Percentiles rank a stretch among this genome's conserved stretches.
Conservation (phyloP, 352 stramenopile genomes). For the Pythium pectinolyticum region DNA sequence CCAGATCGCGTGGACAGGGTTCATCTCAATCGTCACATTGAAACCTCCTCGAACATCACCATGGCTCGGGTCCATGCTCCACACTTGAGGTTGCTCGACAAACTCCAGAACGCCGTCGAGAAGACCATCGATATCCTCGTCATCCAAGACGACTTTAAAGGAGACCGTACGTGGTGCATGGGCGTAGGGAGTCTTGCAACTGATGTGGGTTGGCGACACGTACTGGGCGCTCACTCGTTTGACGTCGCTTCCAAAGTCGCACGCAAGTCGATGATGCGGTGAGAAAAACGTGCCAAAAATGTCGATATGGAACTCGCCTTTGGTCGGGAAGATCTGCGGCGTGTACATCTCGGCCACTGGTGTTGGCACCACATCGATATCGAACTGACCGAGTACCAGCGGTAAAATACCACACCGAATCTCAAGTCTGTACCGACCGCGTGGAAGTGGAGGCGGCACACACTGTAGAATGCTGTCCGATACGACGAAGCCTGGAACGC, state of each 20-base stretch:
- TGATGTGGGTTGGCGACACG: conserved; percentile 20
- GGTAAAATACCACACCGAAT: conserved; percentile 5
- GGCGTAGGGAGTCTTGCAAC: conserved; percentile 7
- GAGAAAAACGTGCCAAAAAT: conserved; percentile 24
- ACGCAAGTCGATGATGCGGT: conserved; percentile 4
- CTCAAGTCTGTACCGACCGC: conserved; percentile 14
- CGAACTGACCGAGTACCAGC: conserved; percentile 1
- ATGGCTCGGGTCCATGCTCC: background rate
- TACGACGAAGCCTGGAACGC: background rate
- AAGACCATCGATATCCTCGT: background rate
- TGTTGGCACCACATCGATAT: background rate
- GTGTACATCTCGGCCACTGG: conserved; percentile 20
- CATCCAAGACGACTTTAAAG: conserved; percentile 9
- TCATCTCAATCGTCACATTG: conserved; percentile 12
- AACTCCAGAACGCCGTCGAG: conserved; percentile 23
- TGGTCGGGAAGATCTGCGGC: conserved; percentile 25
- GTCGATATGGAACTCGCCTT: conserved; percentile 10
- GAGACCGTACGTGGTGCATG: background rate
- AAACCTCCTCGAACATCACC: conserved; percentile 5
- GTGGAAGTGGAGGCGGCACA: background rate
- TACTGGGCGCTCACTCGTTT: background rate
- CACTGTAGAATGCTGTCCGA: conserved; percentile 15
- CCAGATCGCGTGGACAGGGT: background rate
- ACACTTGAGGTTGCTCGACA: background rate
- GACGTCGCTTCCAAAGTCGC: conserved; percentile 19